phyloP scores from a whole-genome alignment of 208 protist species.

The Porcisia hertigi region DNA sequence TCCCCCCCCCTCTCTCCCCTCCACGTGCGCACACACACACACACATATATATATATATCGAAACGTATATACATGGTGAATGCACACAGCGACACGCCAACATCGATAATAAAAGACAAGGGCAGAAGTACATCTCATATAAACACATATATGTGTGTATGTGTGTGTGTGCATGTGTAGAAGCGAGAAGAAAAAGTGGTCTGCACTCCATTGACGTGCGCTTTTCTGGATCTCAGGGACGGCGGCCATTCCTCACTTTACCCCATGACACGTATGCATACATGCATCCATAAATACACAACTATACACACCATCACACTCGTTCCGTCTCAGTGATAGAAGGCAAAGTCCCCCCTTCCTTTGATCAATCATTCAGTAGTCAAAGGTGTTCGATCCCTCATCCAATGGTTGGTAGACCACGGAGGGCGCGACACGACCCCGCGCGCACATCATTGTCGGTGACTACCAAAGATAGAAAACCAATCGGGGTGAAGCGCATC shows the following conservation, averaged over 20 bases:
- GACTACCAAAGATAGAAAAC: neutral
- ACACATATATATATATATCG: neutral
- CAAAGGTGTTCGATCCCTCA: neutral
- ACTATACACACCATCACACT: neutral
- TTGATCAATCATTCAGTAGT: neutral
- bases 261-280: neutral
- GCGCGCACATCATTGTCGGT: neutral
- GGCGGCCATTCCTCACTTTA: neutral
- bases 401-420: conserved; percentile 7
- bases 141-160: neutral
- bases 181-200: too few species aligned
- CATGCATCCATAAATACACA: neutral
- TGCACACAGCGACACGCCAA: too few species aligned
- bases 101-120: too few species aligned
- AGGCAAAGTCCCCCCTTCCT: neutral
- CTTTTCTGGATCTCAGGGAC: neutral
- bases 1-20: neutral
- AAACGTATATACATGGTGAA: neutral
- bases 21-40: neutral
- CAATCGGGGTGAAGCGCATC: neutral
- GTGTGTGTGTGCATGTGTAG: conserved; percentile 10
- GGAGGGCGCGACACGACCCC: conserved; percentile 6
- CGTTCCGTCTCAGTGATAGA: neutral
- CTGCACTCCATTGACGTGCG: neutral
- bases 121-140: neutral